Evolutionary conservation across 139 green algal genomes (phyloP), one percentile per base, ranked within the genome.

Genomic region (Nannochloris sp.): DNA sequence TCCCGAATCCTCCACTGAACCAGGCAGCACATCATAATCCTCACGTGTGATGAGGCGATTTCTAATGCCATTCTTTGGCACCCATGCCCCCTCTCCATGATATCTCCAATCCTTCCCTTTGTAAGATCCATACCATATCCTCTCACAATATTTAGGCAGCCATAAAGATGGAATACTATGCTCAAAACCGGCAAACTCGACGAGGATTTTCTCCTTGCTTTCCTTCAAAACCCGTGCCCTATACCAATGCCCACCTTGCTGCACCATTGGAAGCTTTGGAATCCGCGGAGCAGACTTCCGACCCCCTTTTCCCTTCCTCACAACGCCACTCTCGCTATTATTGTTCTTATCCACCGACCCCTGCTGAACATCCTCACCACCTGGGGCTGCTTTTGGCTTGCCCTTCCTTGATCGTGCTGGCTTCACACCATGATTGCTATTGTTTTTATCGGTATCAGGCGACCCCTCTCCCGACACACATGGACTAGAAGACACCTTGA

Each of bases 61-160:
- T 30, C 12, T n/a, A 8, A 20, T n/a, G 3, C 50, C 56, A 13
- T 46, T 45, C 56, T 82, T 89, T 30, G 84, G 84, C 43, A 87
- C 84, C 84, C 84, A 91, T 10, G 84, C 81, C 13, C 84, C 84
- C 4, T 82, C 81, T 0, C 84, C 77, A 72, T 91, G 67, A 62
- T 92, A 75, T 36, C 73, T 72, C 85, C 85, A 92, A 57, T 89
- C 85, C 61, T 78, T 82, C 63, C 82, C 83, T 75, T 89, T 89
- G 68, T 88, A 87, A 4, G 76, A 86, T 51, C 85, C 85, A 10
- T 76, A 69, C 85, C 85, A 92, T 49, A 92, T 82, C 44, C 84
- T 76, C 16, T 84, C 66, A 36, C 68, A 81, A 53, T 77, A 68
- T n/a, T 66, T 60, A 5, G 74, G 30, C 16, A 92, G 60, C 84